Evolutionary conservation across 345 rosid species (phyloP), one percentile per base, ranked within the genome.

Genomic region (Citrus mangshanensis): DNA sequence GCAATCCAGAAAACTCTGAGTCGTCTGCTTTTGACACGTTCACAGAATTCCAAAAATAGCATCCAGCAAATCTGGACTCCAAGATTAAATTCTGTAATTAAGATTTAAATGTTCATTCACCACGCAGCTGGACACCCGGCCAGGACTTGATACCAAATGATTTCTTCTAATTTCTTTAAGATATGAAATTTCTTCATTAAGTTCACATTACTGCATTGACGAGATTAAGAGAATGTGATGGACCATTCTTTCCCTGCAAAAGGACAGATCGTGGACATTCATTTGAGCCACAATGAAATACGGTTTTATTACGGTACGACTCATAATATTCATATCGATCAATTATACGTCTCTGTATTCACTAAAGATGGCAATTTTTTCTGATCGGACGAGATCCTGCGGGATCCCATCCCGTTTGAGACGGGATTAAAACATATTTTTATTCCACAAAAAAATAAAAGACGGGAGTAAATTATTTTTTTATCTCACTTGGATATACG

Each of bases 311-410:
- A 40, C 4, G 46, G 12, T 0, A 9, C 13, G 0, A 1, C 4
- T 9, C 13, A 40, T 40, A 40, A 40, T 2, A 2, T 40, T 40
- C 13, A 9, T 40, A 40, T 40, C 13, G 3, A 9, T 40, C 1
- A 9, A 40, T 40, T 40, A 9, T 40, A 40, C 4, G 13, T 40
- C 0, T 40, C 4, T 40, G 4, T 9, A 40, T 40, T 3, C 1
- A 32, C 0, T 38, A 34, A 1, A 0, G 1, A 34, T 34, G 35
- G 0, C 1, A 34, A 34, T 34, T 34, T 5, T 5, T 34, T 1
- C 0, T 5, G 1, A 34, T 34, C 6, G 35, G 34, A 32, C 0
- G 34, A 32, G 34, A 32, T 32, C 34, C 34, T 32, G 0, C 5
- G 5, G 34, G 5, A 34, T 34, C 35, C 1, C 35, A 34, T 34